Conservation (phyloP, 2,329 filamentous ascomycete genomes). For the Diplodia intermedia region DNA sequence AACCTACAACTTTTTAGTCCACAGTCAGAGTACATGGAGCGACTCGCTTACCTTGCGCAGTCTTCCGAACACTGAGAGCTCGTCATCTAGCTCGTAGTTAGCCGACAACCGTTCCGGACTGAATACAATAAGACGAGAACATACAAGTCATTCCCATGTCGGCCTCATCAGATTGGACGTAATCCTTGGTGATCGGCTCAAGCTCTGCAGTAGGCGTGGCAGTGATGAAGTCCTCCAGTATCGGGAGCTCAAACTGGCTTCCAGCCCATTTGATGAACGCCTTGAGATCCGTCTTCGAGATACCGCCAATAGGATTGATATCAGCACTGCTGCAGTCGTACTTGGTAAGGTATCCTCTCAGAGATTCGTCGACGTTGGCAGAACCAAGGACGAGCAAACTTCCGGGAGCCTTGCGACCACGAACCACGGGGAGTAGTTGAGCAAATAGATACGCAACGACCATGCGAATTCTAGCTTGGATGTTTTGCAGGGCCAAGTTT, state of each 20-base stretch:
- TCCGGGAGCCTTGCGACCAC: constrained; percentile 63
- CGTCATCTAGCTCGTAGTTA: constrained; percentile 48
- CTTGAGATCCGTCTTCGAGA: constrained; percentile 73
- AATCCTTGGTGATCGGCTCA: constrained; percentile 69
- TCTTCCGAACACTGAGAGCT: constrained; percentile 60
- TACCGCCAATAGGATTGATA: constrained; percentile 65
- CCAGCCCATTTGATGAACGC: constrained; percentile 69
- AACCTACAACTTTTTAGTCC: constrained; percentile 35
- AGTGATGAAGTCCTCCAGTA: constrained; percentile 69
- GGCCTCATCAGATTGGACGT: constrained; percentile 65
- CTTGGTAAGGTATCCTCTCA: constrained; percentile 70
- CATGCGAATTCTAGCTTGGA: constrained; percentile 72
- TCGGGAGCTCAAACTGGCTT: constrained; percentile 64
- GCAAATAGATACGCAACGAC: constrained; percentile 70
- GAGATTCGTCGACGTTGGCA: constrained; percentile 66
- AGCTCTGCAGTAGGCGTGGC: constrained; percentile 57
- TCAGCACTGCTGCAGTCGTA: constrained; percentile 66
- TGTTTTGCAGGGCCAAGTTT: constrained; percentile 71
- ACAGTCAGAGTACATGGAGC: too few relatives aligned
- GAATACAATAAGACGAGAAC: not conserved
- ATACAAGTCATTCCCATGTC: constrained; percentile 55
- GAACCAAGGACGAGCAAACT: constrained; percentile 70
- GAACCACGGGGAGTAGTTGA: constrained; percentile 66
- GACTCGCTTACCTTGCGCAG: constrained; percentile 56
- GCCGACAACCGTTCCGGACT: not conserved